phyloP scores from a whole-genome alignment of 2,329 filamentous ascomycete genomes.

The Xylaria multiplex region DNA sequence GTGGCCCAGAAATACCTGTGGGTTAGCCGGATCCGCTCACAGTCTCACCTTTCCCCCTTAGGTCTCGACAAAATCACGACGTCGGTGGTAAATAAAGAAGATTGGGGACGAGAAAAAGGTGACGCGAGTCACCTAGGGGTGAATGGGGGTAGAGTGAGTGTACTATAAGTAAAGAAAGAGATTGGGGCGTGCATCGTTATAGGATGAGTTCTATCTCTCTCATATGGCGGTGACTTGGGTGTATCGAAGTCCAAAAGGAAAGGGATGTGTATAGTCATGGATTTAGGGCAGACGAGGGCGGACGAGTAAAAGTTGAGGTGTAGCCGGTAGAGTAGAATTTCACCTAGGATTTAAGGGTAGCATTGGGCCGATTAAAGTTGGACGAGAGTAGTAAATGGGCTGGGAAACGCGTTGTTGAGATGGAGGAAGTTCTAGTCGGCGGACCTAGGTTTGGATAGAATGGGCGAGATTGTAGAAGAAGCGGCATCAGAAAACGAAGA shows the following conservation, averaged over 20 bases:
- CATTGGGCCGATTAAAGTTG: slow-evolving; percentile 25
- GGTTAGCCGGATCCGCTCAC: slow-evolving; percentile 26
- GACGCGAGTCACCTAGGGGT: not conserved
- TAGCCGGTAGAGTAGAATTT: not conserved
- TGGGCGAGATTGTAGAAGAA: slow-evolving; percentile 33
- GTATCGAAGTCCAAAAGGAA: slow-evolving; percentile 12
- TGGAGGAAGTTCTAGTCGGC: slow-evolving; percentile 42
- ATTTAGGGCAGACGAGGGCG: not conserved
- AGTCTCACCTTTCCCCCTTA: slow-evolving; percentile 29
- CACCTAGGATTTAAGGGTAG: slow-evolving; percentile 25
- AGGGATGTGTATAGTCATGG: slow-evolving; percentile 8
- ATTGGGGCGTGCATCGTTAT: not conserved
- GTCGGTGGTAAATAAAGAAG: not conserved
- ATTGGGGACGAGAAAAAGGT: not conserved
- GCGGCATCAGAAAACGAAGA: slow-evolving; percentile 36
- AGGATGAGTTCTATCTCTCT: not conserved
- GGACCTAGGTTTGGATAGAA: slow-evolving; percentile 40
- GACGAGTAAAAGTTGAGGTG: not conserved
- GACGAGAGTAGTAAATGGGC: slow-evolving; percentile 23
- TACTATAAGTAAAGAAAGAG: not conserved
- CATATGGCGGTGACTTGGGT: slow-evolving; percentile 24
- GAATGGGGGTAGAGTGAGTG: not conserved
- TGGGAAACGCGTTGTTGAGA: slow-evolving; percentile 30
- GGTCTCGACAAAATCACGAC: slow-evolving; percentile 8
- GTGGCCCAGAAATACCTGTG: slow-evolving; percentile 6